Base-by-base conservation (phyloP, 106 monocot species). In the Allium cepa region DNA sequence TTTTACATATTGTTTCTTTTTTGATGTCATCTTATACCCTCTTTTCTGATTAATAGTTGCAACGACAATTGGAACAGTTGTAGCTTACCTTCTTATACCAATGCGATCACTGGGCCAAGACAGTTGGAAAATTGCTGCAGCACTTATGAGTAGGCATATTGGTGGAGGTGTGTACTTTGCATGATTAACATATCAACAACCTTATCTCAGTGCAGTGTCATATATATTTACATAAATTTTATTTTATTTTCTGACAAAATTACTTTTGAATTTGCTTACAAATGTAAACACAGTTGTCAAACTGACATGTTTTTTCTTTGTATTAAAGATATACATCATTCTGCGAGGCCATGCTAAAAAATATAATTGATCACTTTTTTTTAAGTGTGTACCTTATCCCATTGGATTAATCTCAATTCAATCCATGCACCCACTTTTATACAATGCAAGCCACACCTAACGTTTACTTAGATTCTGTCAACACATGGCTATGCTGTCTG, bases 81-180 rank as follows among this genome's bases (percentile, higher is more conserved):
- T 85, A 64, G 92, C 92, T 55, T 93, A 83, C 78, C 58, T 81
- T 48, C 61, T 88, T 51, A 81, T 93, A 49, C 92, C 92, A 0
- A 88, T 93, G 92, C 69, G 81, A 71, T 85, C 92, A 18, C 92
- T 93, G 69, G 92, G 92, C 10, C 85, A 74, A 60, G 92, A 93
- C 77, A 88, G 79, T 76, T 93, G 92, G 92, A 93, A 93, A 74
- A 85, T 93, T 59, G 92, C 85, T 69, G 88, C 92, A 50, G 88
- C 92, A n/a, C 77, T 93, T 10, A 93, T 93, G 88, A 76, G 81
- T 58, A 72, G 92, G 48, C 83, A 93, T 59, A 88, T 93, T 57
- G 92, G 92, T 62, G 92, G 92, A 88, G 82, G 92, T 93, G 83
- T 36, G 36, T 5, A 36, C 36, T 36, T 36, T 36, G 3, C 36